Conservation (phyloP, 495 filamentous ascomycete genomes). For the Hypoxylon lenormandii region DNA sequence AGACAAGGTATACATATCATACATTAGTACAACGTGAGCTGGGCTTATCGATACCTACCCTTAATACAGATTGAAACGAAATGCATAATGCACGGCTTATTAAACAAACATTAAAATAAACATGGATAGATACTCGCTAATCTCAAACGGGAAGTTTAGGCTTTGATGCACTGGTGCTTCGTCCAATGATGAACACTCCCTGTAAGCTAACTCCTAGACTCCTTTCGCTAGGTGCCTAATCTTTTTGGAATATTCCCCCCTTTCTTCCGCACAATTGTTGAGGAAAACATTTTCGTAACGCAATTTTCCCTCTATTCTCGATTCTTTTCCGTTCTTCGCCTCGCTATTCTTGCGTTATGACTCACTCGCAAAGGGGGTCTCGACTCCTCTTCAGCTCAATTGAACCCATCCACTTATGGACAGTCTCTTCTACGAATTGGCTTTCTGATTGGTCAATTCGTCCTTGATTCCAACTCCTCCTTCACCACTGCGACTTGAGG, state of each 20-base stretch:
- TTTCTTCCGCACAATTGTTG: slow-evolving; percentile 12
- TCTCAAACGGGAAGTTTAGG: slow-evolving; percentile 5
- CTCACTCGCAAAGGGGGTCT: slow-evolving; percentile 30
- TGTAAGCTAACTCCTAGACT: background rate
- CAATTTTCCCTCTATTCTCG: background rate
- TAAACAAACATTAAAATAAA: slow-evolving; percentile 1
- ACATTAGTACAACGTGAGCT: too few relatives aligned
- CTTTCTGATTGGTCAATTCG: slow-evolving; percentile 48
- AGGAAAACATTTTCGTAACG: slow-evolving; percentile 8
- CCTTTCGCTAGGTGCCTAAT: too few relatives aligned
- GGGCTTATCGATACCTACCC: slow-evolving; percentile 23
- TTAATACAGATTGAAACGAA: too few relatives aligned
- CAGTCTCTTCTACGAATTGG: slow-evolving; percentile 34
- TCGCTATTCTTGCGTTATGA: slow-evolving; percentile 38
- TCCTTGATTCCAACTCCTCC: slow-evolving; percentile 24
- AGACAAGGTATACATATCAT: background rate
- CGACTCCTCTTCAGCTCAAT: slow-evolving; percentile 41
- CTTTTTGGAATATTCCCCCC: slow-evolving; percentile 2
- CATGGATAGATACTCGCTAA: slow-evolving; percentile 1
- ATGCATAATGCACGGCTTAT: too few relatives aligned
- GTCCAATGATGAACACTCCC: slow-evolving; percentile 9
- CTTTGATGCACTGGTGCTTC: background rate
- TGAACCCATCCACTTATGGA: slow-evolving; percentile 41
- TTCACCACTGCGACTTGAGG: slow-evolving; percentile 30
- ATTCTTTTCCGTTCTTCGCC: slow-evolving; percentile 36